Conservation (phyloP, 495 filamentous ascomycete species). For the Copromyces sp. region DNA sequence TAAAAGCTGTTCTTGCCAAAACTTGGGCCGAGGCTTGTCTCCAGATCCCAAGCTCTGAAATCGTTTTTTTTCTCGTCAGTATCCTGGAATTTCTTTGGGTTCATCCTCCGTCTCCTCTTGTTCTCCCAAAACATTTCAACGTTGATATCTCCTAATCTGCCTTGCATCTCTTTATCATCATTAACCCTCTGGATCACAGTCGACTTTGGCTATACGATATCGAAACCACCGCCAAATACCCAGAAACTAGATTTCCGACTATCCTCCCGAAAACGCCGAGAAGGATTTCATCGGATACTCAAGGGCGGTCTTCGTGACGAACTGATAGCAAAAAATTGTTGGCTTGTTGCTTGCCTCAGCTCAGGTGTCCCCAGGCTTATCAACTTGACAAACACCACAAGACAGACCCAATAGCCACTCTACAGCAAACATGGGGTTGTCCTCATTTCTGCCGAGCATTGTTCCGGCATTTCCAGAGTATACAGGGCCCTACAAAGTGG, state of each 20-base stretch:
- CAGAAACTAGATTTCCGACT: not conserved
- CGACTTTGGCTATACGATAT: not conserved
- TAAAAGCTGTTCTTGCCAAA: not conserved
- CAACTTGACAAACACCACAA: not conserved
- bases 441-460: conserved; percentile 18
- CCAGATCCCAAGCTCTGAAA: not conserved
- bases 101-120: not conserved
- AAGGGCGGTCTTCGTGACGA: not conserved
- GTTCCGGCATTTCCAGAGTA: conserved; percentile 58
- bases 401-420: not conserved
- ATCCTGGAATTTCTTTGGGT: not conserved
- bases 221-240: not conserved
- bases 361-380: not conserved
- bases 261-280: not conserved
- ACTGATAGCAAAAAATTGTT: not conserved
- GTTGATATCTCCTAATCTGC: not conserved
- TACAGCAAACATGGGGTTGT: conserved; percentile 5
- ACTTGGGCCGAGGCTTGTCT: not conserved
- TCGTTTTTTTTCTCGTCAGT: not conserved
- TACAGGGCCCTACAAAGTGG: conserved; percentile 62
- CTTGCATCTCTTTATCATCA: not conserved
- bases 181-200: not conserved
- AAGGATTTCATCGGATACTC: not conserved
- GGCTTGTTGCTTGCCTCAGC: not conserved
- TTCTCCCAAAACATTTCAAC: not conserved